phyloP scores from a whole-genome alignment of 2,329 filamentous ascomycete species.

The Xylaria sp. region DNA sequence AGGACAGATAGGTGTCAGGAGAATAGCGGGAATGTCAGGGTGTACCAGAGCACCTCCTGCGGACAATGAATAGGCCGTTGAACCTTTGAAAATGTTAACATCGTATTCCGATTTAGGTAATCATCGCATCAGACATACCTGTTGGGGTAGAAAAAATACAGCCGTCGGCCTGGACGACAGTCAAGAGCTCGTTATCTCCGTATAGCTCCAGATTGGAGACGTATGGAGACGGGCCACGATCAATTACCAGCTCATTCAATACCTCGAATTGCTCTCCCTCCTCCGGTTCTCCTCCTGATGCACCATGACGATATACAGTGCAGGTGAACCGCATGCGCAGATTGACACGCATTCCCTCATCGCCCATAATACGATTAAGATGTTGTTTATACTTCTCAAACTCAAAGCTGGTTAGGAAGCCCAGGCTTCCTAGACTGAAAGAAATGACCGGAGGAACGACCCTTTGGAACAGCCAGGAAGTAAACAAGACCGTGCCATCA shows the following conservation, averaged over 20 bases:
- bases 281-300: slow-evolving; percentile 67
- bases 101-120: not conserved
- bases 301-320: slow-evolving; percentile 83
- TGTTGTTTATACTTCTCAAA: slow-evolving; percentile 88
- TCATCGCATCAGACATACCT: slow-evolving; percentile 49
- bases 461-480: slow-evolving; percentile 90
- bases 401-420: slow-evolving; percentile 88
- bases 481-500: slow-evolving; percentile 86
- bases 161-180: slow-evolving; percentile 93
- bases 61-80: slow-evolving; percentile 94
- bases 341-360: slow-evolving; percentile 95
- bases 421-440: slow-evolving; percentile 82
- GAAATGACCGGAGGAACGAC: slow-evolving; percentile 84
- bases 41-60: slow-evolving; percentile 95
- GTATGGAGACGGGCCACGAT: slow-evolving; percentile 94
- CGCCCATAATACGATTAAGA: slow-evolving; percentile 88
- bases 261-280: slow-evolving; percentile 98
- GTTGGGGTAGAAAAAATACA: slow-evolving; percentile 98
- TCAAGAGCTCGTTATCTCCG: slow-evolving; percentile 92
- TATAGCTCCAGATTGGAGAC: slow-evolving; percentile 97
- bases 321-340: slow-evolving; percentile 99
- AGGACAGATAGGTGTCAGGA: slow-evolving; percentile 95
- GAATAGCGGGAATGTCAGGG: slow-evolving; percentile 94
- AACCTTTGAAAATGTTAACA: slow-evolving; percentile 50
- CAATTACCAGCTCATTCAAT: slow-evolving; percentile 97